Evolutionary conservation across 1,139 yeast species (phyloP).

Genomic region (Kodamaea plutei): DNA sequence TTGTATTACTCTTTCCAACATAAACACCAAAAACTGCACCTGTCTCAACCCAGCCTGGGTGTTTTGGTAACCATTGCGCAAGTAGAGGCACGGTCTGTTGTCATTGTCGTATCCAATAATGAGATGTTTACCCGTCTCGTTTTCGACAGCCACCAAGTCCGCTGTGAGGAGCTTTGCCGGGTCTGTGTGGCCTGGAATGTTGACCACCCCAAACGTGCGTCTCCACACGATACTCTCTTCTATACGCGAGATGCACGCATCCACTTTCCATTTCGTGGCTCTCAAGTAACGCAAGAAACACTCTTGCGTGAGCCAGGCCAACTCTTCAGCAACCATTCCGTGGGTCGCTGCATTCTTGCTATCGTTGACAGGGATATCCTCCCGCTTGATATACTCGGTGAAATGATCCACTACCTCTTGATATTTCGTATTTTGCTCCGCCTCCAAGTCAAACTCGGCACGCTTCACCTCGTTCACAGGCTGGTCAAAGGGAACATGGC

Average conservation of each 20-base stretch:
- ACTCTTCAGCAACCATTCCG: constrained; percentile 53
- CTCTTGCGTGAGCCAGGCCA: constrained; percentile 88
- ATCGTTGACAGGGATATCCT: constrained; percentile 19
- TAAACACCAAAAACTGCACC: constrained; percentile 87
- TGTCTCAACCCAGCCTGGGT: constrained; percentile 83
- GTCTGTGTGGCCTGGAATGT: constrained; percentile 42
- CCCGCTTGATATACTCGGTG: constrained; percentile 29
- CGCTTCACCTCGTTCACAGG: constrained; percentile 30
- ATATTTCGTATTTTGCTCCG: constrained; percentile 58
- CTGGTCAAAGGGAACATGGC: constrained; percentile 38
- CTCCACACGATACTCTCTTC: constrained; percentile 84
- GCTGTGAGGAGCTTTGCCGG: constrained; percentile 50
- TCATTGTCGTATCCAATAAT: constrained; percentile 86
- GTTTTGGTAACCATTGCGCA: constrained; percentile 91
- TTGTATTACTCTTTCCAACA: constrained; percentile 86
- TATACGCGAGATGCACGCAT: constrained; percentile 68
- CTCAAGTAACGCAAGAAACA: constrained; percentile 82
- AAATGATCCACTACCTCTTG: constrained; percentile 56
- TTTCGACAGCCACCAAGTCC: constrained; percentile 64
- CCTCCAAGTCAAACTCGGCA: constrained; percentile 28
- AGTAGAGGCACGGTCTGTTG: constrained; percentile 82
- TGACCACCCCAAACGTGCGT: constrained; percentile 81
- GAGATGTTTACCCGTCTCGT: constrained; percentile 84
- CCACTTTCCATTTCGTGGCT: constrained; percentile 84
- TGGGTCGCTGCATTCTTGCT: constrained; percentile 29